These are phyloP conservation scores for Candida tammaniensis DNA, from an alignment of 805 yeast genomes.

Conservation along the genomic window DNA sequence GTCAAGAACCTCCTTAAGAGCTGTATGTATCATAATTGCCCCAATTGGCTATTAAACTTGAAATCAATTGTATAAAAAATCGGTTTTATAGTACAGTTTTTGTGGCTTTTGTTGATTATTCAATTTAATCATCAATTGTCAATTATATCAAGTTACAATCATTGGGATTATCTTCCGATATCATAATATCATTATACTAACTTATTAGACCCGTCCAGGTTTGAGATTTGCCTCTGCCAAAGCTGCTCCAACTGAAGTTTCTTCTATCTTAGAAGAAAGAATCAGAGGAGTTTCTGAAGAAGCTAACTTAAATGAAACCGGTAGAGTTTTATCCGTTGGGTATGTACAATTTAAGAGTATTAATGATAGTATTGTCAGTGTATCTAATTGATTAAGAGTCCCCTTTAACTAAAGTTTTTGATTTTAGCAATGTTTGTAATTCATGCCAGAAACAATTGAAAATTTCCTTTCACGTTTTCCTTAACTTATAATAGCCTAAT, in stretches of 20 bases:
- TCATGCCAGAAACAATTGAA: too few relatives aligned
- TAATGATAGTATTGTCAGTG: not conserved
- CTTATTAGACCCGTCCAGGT: conserved; percentile 66
- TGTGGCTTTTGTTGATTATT: too few relatives aligned
- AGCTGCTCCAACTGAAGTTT: conserved; percentile 99
- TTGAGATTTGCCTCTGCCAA: conserved; percentile 89
- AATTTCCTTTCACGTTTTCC: too few relatives aligned
- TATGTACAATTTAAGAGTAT: conserved; percentile 51
- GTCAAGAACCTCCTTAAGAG: conserved; percentile 30
- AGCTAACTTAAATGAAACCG: conserved; percentile 97
- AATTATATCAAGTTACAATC: too few relatives aligned
- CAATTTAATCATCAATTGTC: not conserved
- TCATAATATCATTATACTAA: conserved; percentile 13
- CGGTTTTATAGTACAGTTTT: too few relatives aligned
- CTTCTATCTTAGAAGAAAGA: conserved; percentile 98
- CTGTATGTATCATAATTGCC: conserved; percentile 24
- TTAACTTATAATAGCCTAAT: too few relatives aligned
- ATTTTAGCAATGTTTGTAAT: too few relatives aligned
- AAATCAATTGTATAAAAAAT: too few relatives aligned
- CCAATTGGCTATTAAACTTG: not conserved
- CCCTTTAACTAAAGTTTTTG: not conserved
- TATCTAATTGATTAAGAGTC: not conserved
- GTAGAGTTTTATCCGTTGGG: conserved; percentile 98
- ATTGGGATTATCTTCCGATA: too few relatives aligned
- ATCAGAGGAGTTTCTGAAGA: conserved; percentile 99